These are phyloP conservation scores for Globisporangium camurandrum DNA, from an alignment of 352 stramenopile genomes.

Conservation along the genomic window DNA sequence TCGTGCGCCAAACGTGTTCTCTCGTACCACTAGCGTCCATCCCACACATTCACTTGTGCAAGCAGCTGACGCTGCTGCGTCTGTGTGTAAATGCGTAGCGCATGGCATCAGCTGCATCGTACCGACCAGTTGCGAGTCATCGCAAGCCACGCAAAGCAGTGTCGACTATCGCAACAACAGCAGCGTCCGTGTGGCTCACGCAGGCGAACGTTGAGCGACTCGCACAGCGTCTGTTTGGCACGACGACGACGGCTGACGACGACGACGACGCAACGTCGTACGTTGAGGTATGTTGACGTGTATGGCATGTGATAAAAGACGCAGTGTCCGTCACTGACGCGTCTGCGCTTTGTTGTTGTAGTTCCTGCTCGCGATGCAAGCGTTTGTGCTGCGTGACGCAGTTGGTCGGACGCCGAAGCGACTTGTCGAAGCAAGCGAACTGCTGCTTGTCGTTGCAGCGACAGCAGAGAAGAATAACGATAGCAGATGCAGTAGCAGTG, in stretches of 20 bases:
- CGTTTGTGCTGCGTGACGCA: slow-evolving; percentile 22
- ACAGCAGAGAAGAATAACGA: slow-evolving; percentile 46
- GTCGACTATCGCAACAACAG: background rate
- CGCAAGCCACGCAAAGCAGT: slow-evolving; percentile 17
- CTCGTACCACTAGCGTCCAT: no score
- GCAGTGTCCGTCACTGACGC: background rate
- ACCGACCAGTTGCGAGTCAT: slow-evolving; percentile 23
- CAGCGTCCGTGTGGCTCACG: slow-evolving; percentile 31
- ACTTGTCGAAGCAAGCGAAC: slow-evolving; percentile 34
- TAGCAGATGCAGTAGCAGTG: no score
- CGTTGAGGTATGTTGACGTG: slow-evolving; percentile 23
- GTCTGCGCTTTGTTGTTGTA: slow-evolving; percentile 4
- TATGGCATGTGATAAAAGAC: no score
- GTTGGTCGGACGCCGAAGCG: slow-evolving; percentile 8
- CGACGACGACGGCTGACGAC: no score
- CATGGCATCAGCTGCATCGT: no score
- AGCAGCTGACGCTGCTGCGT: no score
- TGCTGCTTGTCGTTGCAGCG: slow-evolving; percentile 37
- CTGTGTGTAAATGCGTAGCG: no score
- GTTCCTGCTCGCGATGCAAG: slow-evolving; percentile 41
- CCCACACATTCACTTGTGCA: no score
- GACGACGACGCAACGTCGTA: slow-evolving; percentile 43
- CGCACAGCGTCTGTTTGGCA: slow-evolving; percentile 33
- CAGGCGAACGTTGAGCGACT: slow-evolving; percentile 36
- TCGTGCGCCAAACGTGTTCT: no score